These are phyloP conservation scores for Aspergillus sp. DNA, from an alignment of 2,329 filamentous ascomycete genomes.

Conservation along the genomic window DNA sequence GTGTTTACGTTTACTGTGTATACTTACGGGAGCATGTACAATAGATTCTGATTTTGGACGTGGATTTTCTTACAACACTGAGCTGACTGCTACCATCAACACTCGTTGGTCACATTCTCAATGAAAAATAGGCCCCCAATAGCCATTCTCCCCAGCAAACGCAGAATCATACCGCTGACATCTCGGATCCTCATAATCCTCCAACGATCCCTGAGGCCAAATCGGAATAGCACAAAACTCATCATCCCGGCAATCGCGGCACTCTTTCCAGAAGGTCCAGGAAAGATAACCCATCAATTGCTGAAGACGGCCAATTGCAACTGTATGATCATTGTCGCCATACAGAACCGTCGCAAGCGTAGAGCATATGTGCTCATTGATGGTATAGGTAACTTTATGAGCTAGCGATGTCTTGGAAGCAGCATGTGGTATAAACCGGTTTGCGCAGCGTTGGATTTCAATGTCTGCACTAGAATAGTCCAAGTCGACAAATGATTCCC, in stretches of 20 bases:
- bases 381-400: background rate
- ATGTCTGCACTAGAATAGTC: background rate
- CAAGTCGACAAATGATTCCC: background rate
- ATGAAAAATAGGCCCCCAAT: background rate
- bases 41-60: no score
- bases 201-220: slow-evolving; percentile 48
- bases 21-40: background rate
- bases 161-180: slow-evolving; percentile 22
- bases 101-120: background rate
- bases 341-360: background rate
- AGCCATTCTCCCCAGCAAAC: background rate
- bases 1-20: background rate
- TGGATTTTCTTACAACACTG: no score
- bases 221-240: slow-evolving; percentile 53
- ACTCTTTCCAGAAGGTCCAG: slow-evolving; percentile 53
- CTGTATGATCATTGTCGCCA: slow-evolving; percentile 1
- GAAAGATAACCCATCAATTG: slow-evolving; percentile 43
- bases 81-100: no score
- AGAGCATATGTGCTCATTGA: background rate
- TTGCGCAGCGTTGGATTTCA: background rate
- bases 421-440: background rate
- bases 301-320: slow-evolving; percentile 18
- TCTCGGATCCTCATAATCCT: slow-evolving; percentile 45
- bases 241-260: slow-evolving; percentile 42
- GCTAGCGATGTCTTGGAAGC: background rate